phyloP scores from a whole-genome alignment of 2,329 filamentous ascomycete species.

The Lachnellula subtilissima region DNA sequence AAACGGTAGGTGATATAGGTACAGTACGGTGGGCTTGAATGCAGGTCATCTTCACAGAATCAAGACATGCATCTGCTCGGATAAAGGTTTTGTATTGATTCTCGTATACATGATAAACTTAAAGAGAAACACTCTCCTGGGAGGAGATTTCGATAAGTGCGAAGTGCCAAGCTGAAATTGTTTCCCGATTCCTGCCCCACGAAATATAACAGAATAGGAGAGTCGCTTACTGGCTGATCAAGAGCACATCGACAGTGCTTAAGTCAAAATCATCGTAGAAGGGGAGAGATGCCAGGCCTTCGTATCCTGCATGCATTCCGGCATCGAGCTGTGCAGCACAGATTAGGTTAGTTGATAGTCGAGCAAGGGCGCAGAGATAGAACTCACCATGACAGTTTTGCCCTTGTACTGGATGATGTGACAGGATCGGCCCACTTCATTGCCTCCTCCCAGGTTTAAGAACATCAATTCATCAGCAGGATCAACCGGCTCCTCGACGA shows the following conservation, averaged over 20 bases:
- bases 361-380: conserved; percentile 1
- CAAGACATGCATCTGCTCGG: conserved; percentile 30
- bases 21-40: conserved; percentile 21
- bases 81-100: conserved; percentile 42
- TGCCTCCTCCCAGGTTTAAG: conserved; percentile 87
- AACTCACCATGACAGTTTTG: conserved; percentile 91
- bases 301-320: conserved; percentile 93
- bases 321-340: conserved; percentile 70
- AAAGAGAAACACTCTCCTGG: background rate
- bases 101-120: conserved; percentile 33
- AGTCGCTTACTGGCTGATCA: conserved; percentile 95
- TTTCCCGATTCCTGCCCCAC: background rate
- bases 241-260: conserved; percentile 91
- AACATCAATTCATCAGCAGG: conserved; percentile 94
- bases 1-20: conserved; percentile 23
- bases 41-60: conserved; percentile 30
- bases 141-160: background rate
- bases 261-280: conserved; percentile 99
- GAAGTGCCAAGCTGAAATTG: background rate
- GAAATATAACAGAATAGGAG: conserved; percentile 13
- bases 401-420: conserved; percentile 99
- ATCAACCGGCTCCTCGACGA: conserved; percentile 80
- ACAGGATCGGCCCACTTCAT: conserved; percentile 94
- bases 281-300: conserved; percentile 85
- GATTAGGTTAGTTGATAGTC: conserved; percentile 4